Base-by-base conservation (phyloP, 2,329 filamentous ascomycete genomes). In the Lachnellula willkommii region DNA sequence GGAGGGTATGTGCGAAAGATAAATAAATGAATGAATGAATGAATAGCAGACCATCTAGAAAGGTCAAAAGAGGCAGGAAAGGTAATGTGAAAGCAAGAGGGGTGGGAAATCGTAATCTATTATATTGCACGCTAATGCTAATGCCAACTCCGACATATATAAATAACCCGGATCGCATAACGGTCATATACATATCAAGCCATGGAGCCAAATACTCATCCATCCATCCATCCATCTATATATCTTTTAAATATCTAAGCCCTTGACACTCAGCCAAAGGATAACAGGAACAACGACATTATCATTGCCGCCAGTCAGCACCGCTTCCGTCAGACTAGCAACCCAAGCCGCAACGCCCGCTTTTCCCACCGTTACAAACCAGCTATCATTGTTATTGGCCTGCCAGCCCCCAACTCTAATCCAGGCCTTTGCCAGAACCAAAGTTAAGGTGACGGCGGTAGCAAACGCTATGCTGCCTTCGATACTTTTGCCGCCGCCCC, bases 241-340 rank as follows among this genome's bases (percentile, higher is more conserved):
- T 26, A 26, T 26, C 26, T 26, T 65, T 61, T 68, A 70, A 54
- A 69, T 66, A 52, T 65, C 64, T 65, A 71, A 62, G n/a, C 89
- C 90, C 72, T 93, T 88, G 40, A 96, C 91, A 66, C 95, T 85
- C 57, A 92, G 81, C 94, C 94, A 99, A 58, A 99, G 74, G 50
- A 95, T 85, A 55, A 99, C 84, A 4, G 94, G 94, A 61, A 97
- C 93, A 61, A 97, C 87, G 17, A 99, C 94, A 77, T 99, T 99
- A 77, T 99, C 94, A 72, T 99, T 99, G 32, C 93, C 94, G 2
- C 94, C 94, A 14, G 94, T 97, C 61, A 99, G 75, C 47, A 96
- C 93, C 26, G 94, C 92, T 75, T 99, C 94, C 52, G 94, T 95
- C 64, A 96, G 78, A 72, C 92, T 96, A 28, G 92, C 90, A 56